Conservation (phyloP, 140 eudicot genomes). For the Ambrosia hybrid region DNA sequence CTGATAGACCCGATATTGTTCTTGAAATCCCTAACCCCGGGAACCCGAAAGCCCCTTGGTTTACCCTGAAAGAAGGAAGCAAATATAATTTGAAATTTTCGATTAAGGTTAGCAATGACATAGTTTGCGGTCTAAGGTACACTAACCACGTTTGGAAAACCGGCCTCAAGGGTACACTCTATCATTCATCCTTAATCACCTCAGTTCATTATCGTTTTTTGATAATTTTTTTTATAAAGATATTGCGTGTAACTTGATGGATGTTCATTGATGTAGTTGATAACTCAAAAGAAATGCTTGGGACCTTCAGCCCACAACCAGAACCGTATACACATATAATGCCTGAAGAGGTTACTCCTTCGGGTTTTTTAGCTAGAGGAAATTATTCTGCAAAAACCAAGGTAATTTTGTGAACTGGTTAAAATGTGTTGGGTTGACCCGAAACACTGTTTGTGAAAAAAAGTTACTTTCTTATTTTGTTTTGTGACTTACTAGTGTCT, state of each 20-base stretch:
- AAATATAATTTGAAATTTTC: conserved; percentile 58
- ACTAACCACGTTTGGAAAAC: conserved; percentile 83
- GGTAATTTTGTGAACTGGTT: conserved; percentile 39
- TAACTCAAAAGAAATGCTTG: conserved; percentile 87
- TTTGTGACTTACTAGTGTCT: too few species aligned
- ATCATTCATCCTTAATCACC: not conserved
- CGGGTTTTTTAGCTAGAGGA: conserved; percentile 94
- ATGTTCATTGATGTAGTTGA: conserved; percentile 51
- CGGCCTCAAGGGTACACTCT: conserved; percentile 67
- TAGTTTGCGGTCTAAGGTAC: conserved; percentile 84
- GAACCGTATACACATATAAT: conserved; percentile 81
- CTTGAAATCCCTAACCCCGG: conserved; percentile 73
- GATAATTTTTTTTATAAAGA: not conserved
- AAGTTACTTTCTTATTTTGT: not conserved
- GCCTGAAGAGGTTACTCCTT: conserved; percentile 96
- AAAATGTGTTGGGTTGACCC: not conserved
- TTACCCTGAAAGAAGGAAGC: conserved; percentile 87
- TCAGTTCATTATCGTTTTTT: not conserved
- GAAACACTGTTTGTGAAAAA: not conserved
- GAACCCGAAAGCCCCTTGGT: conserved; percentile 71
- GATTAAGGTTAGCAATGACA: conserved; percentile 71
- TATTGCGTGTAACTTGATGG: not conserved
- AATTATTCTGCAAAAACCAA: conserved; percentile 77
- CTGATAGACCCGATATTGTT: conserved; percentile 64
- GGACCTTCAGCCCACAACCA: conserved; percentile 86